phyloP scores from a whole-genome alignment of 371 early-diverging fungal species.

The Syncephalastrum sp. region DNA sequence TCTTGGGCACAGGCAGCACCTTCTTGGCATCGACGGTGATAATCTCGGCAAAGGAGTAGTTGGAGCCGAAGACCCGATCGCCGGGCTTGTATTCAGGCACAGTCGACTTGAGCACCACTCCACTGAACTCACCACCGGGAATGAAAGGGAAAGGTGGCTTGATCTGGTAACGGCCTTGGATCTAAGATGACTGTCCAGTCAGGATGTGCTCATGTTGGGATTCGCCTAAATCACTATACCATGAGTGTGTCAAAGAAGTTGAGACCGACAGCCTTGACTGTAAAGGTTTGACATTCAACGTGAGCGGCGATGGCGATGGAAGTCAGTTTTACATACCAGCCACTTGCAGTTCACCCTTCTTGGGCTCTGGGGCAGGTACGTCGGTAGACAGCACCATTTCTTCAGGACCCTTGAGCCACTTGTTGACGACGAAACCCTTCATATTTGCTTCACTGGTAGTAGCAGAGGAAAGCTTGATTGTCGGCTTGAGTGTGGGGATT shows the following conservation, averaged over 20 bases:
- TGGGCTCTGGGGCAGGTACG: conserved; percentile 58
- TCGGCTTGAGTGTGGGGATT: too few relatives aligned
- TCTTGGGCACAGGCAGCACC: conserved; percentile 65
- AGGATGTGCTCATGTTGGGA: background rate
- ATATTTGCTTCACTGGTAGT: conserved; percentile 29
- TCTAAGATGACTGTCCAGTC: conserved; percentile 24
- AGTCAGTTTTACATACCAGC: conserved; percentile 14
- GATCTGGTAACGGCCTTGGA: conserved; percentile 83
- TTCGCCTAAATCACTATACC: conserved; percentile 34
- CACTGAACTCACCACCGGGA: conserved; percentile 74
- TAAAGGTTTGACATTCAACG: too few relatives aligned
- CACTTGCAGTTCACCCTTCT: conserved; percentile 65
- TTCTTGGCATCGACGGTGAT: conserved; percentile 45
- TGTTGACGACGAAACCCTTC: conserved; percentile 73
- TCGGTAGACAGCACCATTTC: conserved; percentile 63
- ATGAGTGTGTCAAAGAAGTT: conserved; percentile 87
- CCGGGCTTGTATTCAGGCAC: conserved; percentile 61
- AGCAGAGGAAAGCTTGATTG: too few relatives aligned
- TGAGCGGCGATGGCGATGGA: too few relatives aligned
- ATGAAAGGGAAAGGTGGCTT: conserved; percentile 82
- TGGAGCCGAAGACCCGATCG: conserved; percentile 79
- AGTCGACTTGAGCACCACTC: conserved; percentile 42
- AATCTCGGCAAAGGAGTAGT: conserved; percentile 71
- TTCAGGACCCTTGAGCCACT: conserved; percentile 69
- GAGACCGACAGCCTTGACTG: conserved; percentile 69